Percentiles rank a stretch among this genome's conserved stretches.
These are phyloP conservation scores for Piper longum DNA, from an alignment of 164 flowering plant species.

Conservation along the genomic window DNA sequence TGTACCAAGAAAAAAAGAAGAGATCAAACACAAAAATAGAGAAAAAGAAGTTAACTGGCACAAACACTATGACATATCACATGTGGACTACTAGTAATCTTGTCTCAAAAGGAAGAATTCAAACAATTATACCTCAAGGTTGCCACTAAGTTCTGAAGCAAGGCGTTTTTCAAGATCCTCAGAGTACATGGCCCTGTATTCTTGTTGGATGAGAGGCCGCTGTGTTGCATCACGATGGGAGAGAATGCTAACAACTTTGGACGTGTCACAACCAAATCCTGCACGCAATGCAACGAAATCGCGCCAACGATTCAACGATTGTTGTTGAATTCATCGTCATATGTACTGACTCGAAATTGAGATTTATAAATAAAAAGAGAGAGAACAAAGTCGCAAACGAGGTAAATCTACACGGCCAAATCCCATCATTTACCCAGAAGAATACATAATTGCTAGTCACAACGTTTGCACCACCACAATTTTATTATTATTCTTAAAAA, in stretches of 20 bases:
- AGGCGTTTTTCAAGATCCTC: conserved; percentile 47
- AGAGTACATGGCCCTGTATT: conserved; percentile 41
- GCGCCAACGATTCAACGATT: too few species aligned
- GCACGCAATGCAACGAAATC: background rate
- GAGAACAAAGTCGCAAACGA: too few species aligned
- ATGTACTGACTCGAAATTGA: too few species aligned
- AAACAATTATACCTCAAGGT: conserved; percentile 34
- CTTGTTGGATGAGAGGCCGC: conserved; percentile 52
- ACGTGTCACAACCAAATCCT: conserved; percentile 76
- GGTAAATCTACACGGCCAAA: too few species aligned
- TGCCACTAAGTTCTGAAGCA: conserved; percentile 54
- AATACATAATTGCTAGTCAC: too few species aligned
- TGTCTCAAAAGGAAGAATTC: too few species aligned
- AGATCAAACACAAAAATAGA: background rate
- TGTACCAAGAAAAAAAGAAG: conserved; percentile 1
- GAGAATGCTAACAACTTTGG: conserved; percentile 45
- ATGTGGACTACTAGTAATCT: too few species aligned
- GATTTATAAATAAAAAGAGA: too few species aligned
- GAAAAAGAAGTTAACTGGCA: background rate
- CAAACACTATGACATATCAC: background rate
- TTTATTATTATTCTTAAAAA: too few species aligned
- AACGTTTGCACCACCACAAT: too few species aligned
- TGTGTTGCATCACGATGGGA: conserved; percentile 61
- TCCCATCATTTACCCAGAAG: too few species aligned
- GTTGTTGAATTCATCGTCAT: too few species aligned